Base-by-base conservation (phyloP, 345 rosid genomes). In the Lepidium africanum region DNA sequence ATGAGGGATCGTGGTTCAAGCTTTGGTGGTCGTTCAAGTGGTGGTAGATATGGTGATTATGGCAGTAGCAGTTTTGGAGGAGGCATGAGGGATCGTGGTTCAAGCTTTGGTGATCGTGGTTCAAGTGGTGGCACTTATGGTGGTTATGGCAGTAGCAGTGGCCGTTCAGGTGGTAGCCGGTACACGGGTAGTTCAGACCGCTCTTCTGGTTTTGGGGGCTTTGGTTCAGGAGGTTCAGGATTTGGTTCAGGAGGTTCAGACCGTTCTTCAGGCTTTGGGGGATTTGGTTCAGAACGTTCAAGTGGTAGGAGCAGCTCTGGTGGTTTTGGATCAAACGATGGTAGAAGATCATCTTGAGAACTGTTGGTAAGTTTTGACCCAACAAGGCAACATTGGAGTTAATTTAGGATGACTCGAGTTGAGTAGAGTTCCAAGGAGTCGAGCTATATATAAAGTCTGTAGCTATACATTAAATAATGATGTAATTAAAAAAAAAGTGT, bases 41-140 rank as follows among this genome's bases (percentile, higher is more conserved):
- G 76, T 65, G 79, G 90, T 9, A 74, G 71, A 8, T 68, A 17
- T 43, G 48, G 64, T 23, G 81, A 84, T 41, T 68, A 17, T 43
- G 48, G 64, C 9, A 79, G 86, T 41, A 79, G 83, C 57, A 15
- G 51, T 30, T 74, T 41, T 73, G 87, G 90, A 48, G 84, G 88
- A 63, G 84, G 85, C 16, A 59, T 55, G 75, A 77, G 88, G 59
- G 81, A 78, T 64, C 83, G 86, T 0, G 52, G 71, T 64, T 76
- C 79, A 52, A 58, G 68, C 67, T 74, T 36, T 65, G 82, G 84
- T 70, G 83, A 70, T 36, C 80, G 86, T 65, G 76, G 21, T 27
- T 27, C 32, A 27, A 27, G 32, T 21, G 67, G 83, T 64, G 59
- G 38, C 7, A 79, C 84, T 58, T 17, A 54, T 46, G 67, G 89